These are phyloP conservation scores for Lactifluus subvellereus DNA, from an alignment of 768 basidiomycete species.

Conservation along the genomic window DNA sequence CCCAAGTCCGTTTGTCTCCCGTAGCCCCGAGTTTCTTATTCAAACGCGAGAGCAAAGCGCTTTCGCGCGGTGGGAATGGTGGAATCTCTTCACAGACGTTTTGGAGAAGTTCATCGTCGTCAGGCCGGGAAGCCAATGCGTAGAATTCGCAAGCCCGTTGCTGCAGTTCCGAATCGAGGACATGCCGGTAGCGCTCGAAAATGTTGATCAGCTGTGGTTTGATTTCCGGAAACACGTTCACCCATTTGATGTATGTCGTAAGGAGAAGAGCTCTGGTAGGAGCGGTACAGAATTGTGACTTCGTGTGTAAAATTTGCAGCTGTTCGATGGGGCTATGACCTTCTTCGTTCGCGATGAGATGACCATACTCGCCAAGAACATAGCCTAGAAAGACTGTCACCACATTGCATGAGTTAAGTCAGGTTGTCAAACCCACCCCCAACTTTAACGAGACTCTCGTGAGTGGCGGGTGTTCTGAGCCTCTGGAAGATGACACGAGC, in stretches of 20 bases:
- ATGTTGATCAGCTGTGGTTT: slow-evolving; percentile 89
- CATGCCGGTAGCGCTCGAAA: slow-evolving; percentile 96
- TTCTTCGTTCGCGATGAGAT: slow-evolving; percentile 91
- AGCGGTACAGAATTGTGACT: slow-evolving; percentile 91
- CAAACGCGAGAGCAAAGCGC: slow-evolving; percentile 78
- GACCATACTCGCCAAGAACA: slow-evolving; percentile 96
- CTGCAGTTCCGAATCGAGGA: slow-evolving; percentile 94
- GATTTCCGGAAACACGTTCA: slow-evolving; percentile 99
- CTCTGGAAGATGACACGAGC: slow-evolving; percentile 89
- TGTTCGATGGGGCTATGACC: slow-evolving; percentile 94
- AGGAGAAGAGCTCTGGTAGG: slow-evolving; percentile 87
- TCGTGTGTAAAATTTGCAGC: slow-evolving; percentile 87
- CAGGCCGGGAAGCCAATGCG: slow-evolving; percentile 73
- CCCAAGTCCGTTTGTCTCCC: slow-evolving; percentile 94
- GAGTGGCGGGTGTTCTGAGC: slow-evolving; percentile 75
- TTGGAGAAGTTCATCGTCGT: slow-evolving; percentile 89
- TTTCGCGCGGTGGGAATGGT: slow-evolving; percentile 93
- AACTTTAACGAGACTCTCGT: slow-evolving; percentile 93
- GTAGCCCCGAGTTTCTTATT: slow-evolving; percentile 88
- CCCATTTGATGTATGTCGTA: slow-evolving; percentile 99
- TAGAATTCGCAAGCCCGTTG: slow-evolving; percentile 98
- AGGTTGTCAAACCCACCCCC: slow-evolving; percentile 55
- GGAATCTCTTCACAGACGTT: slow-evolving; percentile 99
- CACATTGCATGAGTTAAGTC: neutral
- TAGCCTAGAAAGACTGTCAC: slow-evolving; percentile 53